phyloP scores from a whole-genome alignment of 2,329 filamentous ascomycete species.

The Sporothrix dimorphospora region DNA sequence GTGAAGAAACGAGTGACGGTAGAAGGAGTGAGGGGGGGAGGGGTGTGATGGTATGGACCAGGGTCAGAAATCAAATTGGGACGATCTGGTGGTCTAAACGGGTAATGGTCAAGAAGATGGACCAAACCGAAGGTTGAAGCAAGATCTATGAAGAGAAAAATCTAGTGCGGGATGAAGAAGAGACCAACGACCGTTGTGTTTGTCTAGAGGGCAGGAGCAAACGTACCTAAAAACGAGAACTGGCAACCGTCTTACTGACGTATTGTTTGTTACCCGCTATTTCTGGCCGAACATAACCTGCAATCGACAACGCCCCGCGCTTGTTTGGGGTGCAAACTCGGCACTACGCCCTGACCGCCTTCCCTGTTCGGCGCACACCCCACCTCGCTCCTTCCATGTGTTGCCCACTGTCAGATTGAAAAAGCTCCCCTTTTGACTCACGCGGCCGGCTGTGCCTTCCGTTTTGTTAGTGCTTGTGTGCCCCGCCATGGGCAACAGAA shows the following conservation, averaged over 20 bases:
- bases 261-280: constrained; percentile 29
- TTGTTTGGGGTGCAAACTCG: constrained; percentile 13
- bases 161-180: constrained; percentile 16
- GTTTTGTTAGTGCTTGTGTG: constrained; percentile 5
- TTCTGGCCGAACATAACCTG: constrained; percentile 8
- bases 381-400: constrained; percentile 32
- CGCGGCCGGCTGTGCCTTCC: constrained; percentile 20
- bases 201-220: constrained; percentile 4
- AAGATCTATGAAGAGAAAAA: constrained; percentile 4
- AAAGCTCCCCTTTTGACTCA: constrained; percentile 23
- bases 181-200: neutral
- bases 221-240: constrained; percentile 12
- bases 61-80: neutral
- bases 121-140: neutral
- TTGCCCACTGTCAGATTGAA: neutral
- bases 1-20: neutral
- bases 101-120: neutral
- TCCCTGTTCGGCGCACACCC: constrained; percentile 30
- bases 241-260: constrained; percentile 10
- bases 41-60: neutral
- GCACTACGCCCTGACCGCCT: constrained; percentile 37
- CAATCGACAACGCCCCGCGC: constrained; percentile 29
- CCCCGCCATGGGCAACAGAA: constrained; percentile 19
- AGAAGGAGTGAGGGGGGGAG: neutral
- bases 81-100: neutral